Base-by-base conservation (phyloP, 2,329 filamentous ascomycete species). In the Cladosporium sp. region DNA sequence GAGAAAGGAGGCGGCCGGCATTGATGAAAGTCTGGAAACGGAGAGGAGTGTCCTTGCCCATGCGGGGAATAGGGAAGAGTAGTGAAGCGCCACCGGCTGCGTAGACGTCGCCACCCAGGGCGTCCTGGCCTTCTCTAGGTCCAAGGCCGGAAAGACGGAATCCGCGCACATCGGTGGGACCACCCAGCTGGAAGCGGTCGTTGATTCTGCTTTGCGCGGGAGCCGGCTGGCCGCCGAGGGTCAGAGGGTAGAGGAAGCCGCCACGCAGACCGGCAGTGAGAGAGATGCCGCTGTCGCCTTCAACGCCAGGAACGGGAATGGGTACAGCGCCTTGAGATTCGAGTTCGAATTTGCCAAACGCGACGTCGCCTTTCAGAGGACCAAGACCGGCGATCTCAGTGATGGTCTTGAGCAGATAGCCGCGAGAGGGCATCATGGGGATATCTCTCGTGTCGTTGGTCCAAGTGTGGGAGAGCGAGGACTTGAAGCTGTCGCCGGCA, bases 141-240 rank as follows among this genome's bases (percentile, higher is more conserved):
- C 93, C 93, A 5, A 99, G 78, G 1, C 93, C 93, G 17, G 86
- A 88, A 18, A 95, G 80, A 53, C 89, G 85, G 77, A 99, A 99
- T 2, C 93, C 93, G 50, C 93, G 88, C 12, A 99, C 88, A 64
- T 96, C 92, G 3, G 90, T 96, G 3, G 93, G 92, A 0, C 93
- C 93, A 38, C 93, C 93, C 24, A 99, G 86, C 63, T 90, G 84
- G 74, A 99, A 99, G 39, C 93, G 89, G 68, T 99, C 93, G 66
- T 95, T 96, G 63, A 97, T 80, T 24, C 89, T 83, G 58, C 88
- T 95, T 4, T 85, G 81, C 19, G 79, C 75, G 0, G 85, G 79
- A 17, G 73, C 72, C 42, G 74, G 73, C 15, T 70, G 62, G 47
- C 72, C 73, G 6, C 82, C 82, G 7, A 86, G 72, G 1, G 88